Base-by-base conservation (phyloP, 345 rosid species). In the Citrus hindsii region DNA sequence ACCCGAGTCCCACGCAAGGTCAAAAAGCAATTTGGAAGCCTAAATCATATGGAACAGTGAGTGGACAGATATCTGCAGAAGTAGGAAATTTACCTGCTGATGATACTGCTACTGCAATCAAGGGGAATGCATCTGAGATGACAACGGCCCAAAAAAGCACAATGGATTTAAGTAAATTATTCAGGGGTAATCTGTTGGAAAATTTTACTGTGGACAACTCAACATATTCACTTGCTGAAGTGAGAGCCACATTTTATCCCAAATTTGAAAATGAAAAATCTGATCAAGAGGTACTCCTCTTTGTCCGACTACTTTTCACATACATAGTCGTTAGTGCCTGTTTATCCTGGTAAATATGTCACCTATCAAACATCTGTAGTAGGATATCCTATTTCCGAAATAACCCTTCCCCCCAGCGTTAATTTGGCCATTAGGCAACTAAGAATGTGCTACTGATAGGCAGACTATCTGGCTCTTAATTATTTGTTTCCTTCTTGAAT, bases 261-360 rank as follows among this genome's bases (percentile, higher is more conserved):
- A 96, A 96, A 82, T 96, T 96, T 65, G 99, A 96, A 83, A 96
- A 96, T 65, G 99, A 96, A 86, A 94, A 96, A 89, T 86, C 99
- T 64, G 99, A 96, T 84, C 98, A 96, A 80, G 98, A 96, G 98
- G 99, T 94, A 82, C 0, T 69, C 21, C 74, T 69, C 53, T 40
- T 63, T 25, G 35, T 69, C 35, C 22, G 10, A 28, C 22, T n/a
- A 28, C 61, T 28, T 71, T 71, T 33, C 30, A 65, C 71, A 3
- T 76, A 13, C 42, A 13, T 64, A 51, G 7, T 2, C 0, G 46
- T 48, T 30, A 27, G 48, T 42, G 1, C 63, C 4, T 33, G 53
- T 30, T 64, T 40, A 53, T 75, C 46, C 21, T 61, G 25, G 22
- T 6, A 56, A 67, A 12, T 32, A 27, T 51, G 64, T 66, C 21